Percentiles rank a stretch among this genome's conserved stretches.
Conservation (phyloP, 2,329 filamentous ascomycete species). For the Fusarium nurragi region DNA sequence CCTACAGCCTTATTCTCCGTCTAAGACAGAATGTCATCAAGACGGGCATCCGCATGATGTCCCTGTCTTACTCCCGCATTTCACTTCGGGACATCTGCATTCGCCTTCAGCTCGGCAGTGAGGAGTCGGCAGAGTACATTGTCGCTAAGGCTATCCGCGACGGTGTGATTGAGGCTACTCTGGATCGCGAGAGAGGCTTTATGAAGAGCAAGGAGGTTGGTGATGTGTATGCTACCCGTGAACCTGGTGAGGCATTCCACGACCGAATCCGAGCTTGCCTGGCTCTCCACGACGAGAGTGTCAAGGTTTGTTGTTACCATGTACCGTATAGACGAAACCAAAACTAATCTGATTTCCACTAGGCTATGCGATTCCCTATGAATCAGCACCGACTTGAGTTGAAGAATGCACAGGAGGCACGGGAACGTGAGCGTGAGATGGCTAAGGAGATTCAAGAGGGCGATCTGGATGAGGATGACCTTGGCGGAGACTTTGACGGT, state of each 20-base stretch:
- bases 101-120: constrained; percentile 88
- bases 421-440: constrained; percentile 94
- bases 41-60: constrained; percentile 99
- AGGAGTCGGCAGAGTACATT: constrained; percentile 99
- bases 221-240: constrained; percentile 94
- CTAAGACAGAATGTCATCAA: constrained; percentile 99
- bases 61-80: constrained; percentile 95
- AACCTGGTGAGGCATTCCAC: constrained; percentile 97
- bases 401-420: constrained; percentile 98
- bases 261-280: constrained; percentile 94
- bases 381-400: constrained; percentile 97
- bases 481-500: constrained; percentile 94
- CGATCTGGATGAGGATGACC: constrained; percentile 95
- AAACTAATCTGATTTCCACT: constrained; percentile 29
- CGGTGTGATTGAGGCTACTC: constrained; percentile 92
- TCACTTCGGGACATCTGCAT: constrained; percentile 98
- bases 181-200: constrained; percentile 93
- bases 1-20: constrained; percentile 93
- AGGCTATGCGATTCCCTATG: constrained; percentile 99
- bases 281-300: constrained; percentile 93
- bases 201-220: constrained; percentile 99
- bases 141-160: constrained; percentile 98
- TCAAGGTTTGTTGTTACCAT: constrained; percentile 73
- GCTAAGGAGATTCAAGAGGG: constrained; percentile 99
- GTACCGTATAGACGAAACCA: background rate